Evolutionary conservation across 345 rosid species (phyloP), one percentile per base, ranked within the genome.

Genomic region (Bretschneidera sinensis): DNA sequence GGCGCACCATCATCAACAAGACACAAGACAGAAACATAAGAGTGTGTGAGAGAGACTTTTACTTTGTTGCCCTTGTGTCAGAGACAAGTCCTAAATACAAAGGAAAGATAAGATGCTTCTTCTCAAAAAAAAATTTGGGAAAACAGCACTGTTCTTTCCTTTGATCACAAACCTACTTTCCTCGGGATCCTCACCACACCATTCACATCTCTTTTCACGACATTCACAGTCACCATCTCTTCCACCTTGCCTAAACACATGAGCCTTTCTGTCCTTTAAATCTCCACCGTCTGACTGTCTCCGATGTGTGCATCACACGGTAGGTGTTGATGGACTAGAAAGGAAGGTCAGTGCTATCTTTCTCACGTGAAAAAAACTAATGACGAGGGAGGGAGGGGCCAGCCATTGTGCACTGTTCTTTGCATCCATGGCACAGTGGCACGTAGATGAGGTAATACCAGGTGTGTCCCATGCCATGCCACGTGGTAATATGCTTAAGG

Each of bases 401-500:
- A n/a, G 23, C 35, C 66, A 17, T 21, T 9, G 23, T 34, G 25
- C 17, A 31, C 0, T 0, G 17, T 31, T 1, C 6, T 8, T 20
- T 39, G 31, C 2, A 1, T 11, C 17, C 6, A 4, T 58, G 39
- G 28, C 50, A 35, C 48, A 1, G 4, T 58, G 39, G 28, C 50
- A 35, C 48, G 4, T 9, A 19, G 34, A 9, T 7, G 51, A 11
- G 60, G 20, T 7, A 1, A 21, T 9, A 18, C 59, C 66, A 62
- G 51, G 66, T 62, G 66, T 43, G 59, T n/a, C 57, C 75, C 66
- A 55, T 55, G 43, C 55, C 72, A 23, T 61, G 63, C 39, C 74
- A 64, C 69, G 63, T 57, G 63, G 48, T 66, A 35, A 28, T 13
- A 31, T 21, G 71, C 71, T 19, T 23, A n/a, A 67, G 66, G 63